Evolutionary conservation across 176 grass and related monocot species (phyloP), one percentile per base, ranked within the genome.

Genomic region (Aegilops tauschii): DNA sequence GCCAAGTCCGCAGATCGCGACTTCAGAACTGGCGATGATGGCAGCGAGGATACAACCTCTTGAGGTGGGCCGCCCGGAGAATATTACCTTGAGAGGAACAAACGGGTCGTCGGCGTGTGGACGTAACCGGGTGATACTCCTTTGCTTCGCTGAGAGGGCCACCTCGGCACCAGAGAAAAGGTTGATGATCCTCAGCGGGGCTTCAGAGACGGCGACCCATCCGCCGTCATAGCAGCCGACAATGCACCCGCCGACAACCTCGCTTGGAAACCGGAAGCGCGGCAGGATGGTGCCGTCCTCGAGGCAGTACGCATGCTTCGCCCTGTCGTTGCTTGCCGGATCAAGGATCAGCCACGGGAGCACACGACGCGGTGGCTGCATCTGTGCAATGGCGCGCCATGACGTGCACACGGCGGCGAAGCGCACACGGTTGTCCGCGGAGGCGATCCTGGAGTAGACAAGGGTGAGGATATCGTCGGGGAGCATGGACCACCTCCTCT

Each of bases 321-420:
- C 34, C 8, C 9, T 0, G 8, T 9, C 67, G 7, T 1, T 12
- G 6, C 12, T n/a, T 3, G 23, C 39, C 0, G 23, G 71, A 0
- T 42, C n/a, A 1, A 74, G 40, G 0, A 72, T 36, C 69, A 66
- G 64, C 28, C 28, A 30, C 28, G 64, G 36, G 5, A 8, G 5
- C 2, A 25, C 39, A 40, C 1, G 71, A 9, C 12, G 23, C 1
- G 2, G 2, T 5, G n/a, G 70, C 9, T 12, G 20, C 39, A 0
- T 23, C 37, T 9, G 6, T n/a, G 12, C 5, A 3, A n/a, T 3
- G 66, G 3, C 8, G 7, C 66, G 66, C 32, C 66, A 69, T 0
- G 69, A 21, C 69, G 7, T 73, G 5, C 69, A 42, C 20, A 73
- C 37, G 1, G 39, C 36, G 12, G 40, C 11, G 71, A 74, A 45